A percentile compares a stretch with the other conserved stretches of the same genome.
Conservation (phyloP, 345 rosid species). For the Luvunga scandens region DNA sequence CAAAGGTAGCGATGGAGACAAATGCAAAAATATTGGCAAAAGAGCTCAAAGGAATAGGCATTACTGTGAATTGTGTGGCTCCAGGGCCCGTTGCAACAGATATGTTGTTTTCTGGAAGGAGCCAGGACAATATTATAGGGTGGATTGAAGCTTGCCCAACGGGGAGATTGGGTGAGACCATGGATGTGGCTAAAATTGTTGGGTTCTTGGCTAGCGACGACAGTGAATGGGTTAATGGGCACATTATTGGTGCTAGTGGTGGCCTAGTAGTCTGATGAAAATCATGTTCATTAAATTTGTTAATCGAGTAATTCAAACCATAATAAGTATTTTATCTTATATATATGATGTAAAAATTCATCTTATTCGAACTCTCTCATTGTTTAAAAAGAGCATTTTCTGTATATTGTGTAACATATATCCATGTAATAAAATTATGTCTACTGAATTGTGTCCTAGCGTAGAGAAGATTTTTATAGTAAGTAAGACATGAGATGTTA, state of each 20-base stretch:
- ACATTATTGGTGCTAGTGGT: constrained; percentile 36
- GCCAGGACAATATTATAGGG: constrained; percentile 28
- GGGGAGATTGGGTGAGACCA: constrained; percentile 31
- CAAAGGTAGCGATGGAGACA: constrained; percentile 43
- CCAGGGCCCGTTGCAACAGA: constrained; percentile 46
- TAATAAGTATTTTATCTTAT: too few relatives aligned
- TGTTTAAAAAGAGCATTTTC: too few relatives aligned
- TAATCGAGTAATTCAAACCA: too few relatives aligned
- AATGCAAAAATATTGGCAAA: constrained; percentile 50
- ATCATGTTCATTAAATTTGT: too few relatives aligned
- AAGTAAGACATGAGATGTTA: too few relatives aligned
- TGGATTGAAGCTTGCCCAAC: constrained; percentile 29
- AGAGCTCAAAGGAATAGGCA: constrained; percentile 40
- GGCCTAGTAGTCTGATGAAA: constrained; percentile 5
- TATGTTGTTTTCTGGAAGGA: constrained; percentile 38
- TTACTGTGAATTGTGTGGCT: constrained; percentile 45
- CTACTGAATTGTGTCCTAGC: too few relatives aligned
- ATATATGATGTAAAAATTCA: too few relatives aligned
- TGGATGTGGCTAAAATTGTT: constrained; percentile 41
- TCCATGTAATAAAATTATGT: too few relatives aligned
- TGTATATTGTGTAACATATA: too few relatives aligned
- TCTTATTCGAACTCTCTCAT: too few relatives aligned
- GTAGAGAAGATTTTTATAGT: too few relatives aligned
- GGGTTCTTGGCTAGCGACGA: constrained; percentile 52
- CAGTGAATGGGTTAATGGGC: constrained; percentile 46